Evolutionary conservation across 1,284 basidiomycete species (phyloP).

Genomic region (Serendipita sp.): DNA sequence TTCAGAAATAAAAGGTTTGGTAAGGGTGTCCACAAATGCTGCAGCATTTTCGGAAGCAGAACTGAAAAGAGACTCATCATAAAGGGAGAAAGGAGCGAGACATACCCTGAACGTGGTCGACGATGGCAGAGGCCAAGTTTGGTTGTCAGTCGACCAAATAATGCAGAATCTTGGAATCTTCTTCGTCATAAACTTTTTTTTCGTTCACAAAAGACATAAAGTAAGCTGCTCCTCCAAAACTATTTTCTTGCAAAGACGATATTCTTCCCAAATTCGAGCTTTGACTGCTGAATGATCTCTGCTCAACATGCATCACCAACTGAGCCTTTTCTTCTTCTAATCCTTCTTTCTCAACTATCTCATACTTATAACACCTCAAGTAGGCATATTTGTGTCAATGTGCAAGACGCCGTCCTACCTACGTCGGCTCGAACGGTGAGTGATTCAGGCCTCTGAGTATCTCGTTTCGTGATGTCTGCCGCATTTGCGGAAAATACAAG

Average conservation of each 20-base stretch:
- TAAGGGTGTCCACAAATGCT: slow-evolving; percentile 57
- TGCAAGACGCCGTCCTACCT: not conserved
- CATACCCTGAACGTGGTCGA: not conserved
- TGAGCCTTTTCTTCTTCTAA: slow-evolving; percentile 25
- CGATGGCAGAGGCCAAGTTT: slow-evolving; percentile 1
- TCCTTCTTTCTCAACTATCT: slow-evolving; percentile 13
- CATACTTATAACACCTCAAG: not conserved
- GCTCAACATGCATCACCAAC: slow-evolving; percentile 73
- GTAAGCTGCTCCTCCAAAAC: not conserved
- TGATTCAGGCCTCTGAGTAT: not conserved
- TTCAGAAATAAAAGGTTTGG: slow-evolving; percentile 35
- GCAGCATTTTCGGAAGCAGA: slow-evolving; percentile 66
- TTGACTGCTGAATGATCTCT: slow-evolving; percentile 51
- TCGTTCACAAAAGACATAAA: not conserved
- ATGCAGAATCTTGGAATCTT: not conserved
- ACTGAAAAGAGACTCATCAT: slow-evolving; percentile 53
- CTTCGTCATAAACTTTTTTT: not conserved
- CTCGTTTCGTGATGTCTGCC: not conserved
- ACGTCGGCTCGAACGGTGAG: not conserved
- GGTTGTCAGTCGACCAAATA: not conserved
- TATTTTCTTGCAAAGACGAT: slow-evolving; percentile 35
- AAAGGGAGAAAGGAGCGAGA: slow-evolving; percentile 12
- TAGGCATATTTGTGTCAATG: too few species aligned
- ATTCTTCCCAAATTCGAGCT: slow-evolving; percentile 46
- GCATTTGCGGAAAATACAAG: not conserved